phyloP scores from a whole-genome alignment of 2,329 filamentous ascomycete species.

The Aspergillus pseudoterreus region DNA sequence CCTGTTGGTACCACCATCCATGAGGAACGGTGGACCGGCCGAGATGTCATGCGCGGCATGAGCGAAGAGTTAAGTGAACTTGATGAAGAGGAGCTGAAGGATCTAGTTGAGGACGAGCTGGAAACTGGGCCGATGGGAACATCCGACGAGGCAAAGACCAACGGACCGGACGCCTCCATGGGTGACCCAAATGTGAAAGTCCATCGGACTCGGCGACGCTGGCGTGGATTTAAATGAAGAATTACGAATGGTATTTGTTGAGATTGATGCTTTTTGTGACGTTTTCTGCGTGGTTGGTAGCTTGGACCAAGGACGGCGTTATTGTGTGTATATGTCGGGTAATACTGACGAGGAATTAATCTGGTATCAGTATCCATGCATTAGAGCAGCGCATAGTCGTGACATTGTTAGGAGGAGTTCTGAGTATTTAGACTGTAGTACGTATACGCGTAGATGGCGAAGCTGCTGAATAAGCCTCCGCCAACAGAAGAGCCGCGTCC shows the following conservation, averaged over 20 bases:
- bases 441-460: background rate
- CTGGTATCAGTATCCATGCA: no score
- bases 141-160: slow-evolving; percentile 9
- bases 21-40: slow-evolving; percentile 69
- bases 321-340: no score
- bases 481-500: background rate
- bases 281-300: slow-evolving; percentile 4
- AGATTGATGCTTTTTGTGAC: slow-evolving; percentile 4
- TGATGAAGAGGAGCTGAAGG: slow-evolving; percentile 83
- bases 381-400: no score
- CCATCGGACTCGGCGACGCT: slow-evolving; percentile 29
- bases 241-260: slow-evolving; percentile 3
- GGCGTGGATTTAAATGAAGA: slow-evolving; percentile 26
- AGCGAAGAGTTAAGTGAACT: slow-evolving; percentile 89
- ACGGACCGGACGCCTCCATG: slow-evolving; percentile 11
- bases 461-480: background rate
- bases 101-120: slow-evolving; percentile 55
- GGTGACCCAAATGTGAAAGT: slow-evolving; percentile 20
- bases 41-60: slow-evolving; percentile 67
- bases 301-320: background rate
- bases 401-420: no score
- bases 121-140: slow-evolving; percentile 13
- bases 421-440: background rate
- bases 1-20: slow-evolving; percentile 75
- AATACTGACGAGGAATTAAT: no score